Evolutionary conservation across 2,329 filamentous ascomycete species (phyloP), one percentile per base, ranked within the genome.

Genomic region (Trichoderma sp.): DNA sequence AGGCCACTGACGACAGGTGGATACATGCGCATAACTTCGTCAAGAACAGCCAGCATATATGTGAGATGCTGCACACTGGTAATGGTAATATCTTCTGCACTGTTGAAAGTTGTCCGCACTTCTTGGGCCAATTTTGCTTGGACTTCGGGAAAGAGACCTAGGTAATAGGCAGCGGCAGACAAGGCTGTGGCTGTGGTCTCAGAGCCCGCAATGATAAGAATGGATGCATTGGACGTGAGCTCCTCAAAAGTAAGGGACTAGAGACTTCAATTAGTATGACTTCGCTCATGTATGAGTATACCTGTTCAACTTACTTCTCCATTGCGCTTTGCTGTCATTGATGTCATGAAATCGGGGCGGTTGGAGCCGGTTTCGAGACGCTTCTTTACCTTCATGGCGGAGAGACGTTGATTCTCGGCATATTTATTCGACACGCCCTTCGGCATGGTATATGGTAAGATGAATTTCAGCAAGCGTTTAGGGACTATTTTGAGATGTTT

Each of bases 41-140:
- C 83, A 51, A 88, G 82, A 6, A 84, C 83, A 0, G 86, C 86
- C 73, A 85, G 83, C 8, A 89, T 79, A 72, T 86, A 88, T 0
- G 82, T 21, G 2, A 76, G 62, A 15, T 73, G 34, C 15, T 73
- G 56, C 7, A 75, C 73, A 3, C 62, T 72, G 7, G 36, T 32
- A 1, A 75, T 32, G 18, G 58, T 71, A 21, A 77, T 75, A 3
- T 76, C 74, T 0, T 73, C 58, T 7, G 70, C 70, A 14, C 5
- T 30, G 3, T 56, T 24, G 21, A 76, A 76, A 6, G 57, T 28
- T 2, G 69, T 61, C 8, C 75, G 73, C 3, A 77, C 70, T 74
- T 87, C 85, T 0, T 78, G 30, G 3, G 76, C 77, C 15, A 85
- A 64, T 62, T 77, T 82, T 8, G 76, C 39, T 14, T 82, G 71